A percentile compares a stretch with the other conserved stretches of the same genome.
Conservation (phyloP, 108 stramenopile genomes). For the Fragilariopsis cylindrus region DNA sequence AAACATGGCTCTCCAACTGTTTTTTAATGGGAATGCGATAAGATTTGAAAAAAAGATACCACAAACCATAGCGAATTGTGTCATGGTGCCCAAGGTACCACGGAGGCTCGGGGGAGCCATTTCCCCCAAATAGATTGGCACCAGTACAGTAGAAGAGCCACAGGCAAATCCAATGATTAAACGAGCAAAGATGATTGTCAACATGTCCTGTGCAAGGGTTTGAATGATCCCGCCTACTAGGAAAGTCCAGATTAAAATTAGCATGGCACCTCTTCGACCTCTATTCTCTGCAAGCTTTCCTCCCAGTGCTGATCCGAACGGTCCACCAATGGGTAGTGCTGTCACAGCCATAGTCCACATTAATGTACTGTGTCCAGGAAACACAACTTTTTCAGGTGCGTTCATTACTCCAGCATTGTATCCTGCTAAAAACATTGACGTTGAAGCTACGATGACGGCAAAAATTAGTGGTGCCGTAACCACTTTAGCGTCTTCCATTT, state of each 20-base stretch:
- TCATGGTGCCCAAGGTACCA: slow-evolving; percentile 93
- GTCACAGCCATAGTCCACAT: slow-evolving; percentile 58
- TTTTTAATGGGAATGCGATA: slow-evolving; percentile 80
- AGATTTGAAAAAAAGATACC: slow-evolving; percentile 90
- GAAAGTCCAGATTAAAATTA: slow-evolving; percentile 75
- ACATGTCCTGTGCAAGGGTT: slow-evolving; percentile 71
- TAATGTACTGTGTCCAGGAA: slow-evolving; percentile 76
- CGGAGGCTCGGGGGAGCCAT: slow-evolving; percentile 91
- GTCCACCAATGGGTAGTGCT: slow-evolving; percentile 63
- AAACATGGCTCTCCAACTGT: slow-evolving; percentile 84
- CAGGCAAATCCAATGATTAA: slow-evolving; percentile 92
- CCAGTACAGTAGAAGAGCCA: slow-evolving; percentile 87
- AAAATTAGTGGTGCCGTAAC: slow-evolving; percentile 85
- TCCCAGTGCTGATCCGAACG: slow-evolving; percentile 71
- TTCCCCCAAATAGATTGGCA: slow-evolving; percentile 96
- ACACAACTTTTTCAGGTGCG: slow-evolving; percentile 78
- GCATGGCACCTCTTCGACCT: slow-evolving; percentile 76
- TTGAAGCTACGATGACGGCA: slow-evolving; percentile 70
- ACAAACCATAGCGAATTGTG: slow-evolving; percentile 94
- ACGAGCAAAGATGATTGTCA: slow-evolving; percentile 75
- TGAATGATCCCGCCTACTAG: slow-evolving; percentile 76
- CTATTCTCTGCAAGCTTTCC: slow-evolving; percentile 69
- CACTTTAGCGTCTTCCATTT: slow-evolving; percentile 79
- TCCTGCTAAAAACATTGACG: slow-evolving; percentile 80
- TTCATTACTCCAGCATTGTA: slow-evolving; percentile 88